Evolutionary conservation across 352 stramenopile genomes (phyloP), one percentile per base, ranked within the genome.

Genomic region (Phytophthora cactorum): DNA sequence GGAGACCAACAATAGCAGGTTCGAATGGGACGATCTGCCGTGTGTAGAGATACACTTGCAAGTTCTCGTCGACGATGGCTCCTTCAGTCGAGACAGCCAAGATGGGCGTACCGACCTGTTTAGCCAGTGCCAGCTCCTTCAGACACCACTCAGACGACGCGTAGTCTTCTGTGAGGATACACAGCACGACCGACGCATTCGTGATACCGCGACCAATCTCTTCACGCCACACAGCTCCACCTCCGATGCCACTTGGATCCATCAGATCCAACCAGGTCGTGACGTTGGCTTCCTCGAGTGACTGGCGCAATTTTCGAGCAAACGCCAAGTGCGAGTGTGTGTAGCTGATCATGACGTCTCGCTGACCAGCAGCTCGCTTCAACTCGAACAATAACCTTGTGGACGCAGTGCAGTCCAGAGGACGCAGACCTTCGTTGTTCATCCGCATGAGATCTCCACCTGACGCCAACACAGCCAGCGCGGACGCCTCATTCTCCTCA

Each of bases 181-280:
- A 90, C 5, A 92, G 63, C 5, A 92, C 82, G 9, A 89, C 57
- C 6, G 74, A 79, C 3, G 84, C 84, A 29, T 90, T 84, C 22
- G 79, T 87, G 63, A 92, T 90, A 0, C 84, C 82, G 3, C 81
- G 58, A 2, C 79, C 82, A 47, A 92, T 92, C 55, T 92, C 82
- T 46, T 91, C 82, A 10, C 84, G 78, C 84, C 84, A 92, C 11
- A 92, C 80, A 1, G 80, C 49, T 11, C 84, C 84, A 5, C 84
- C 84, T 17, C 84, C 84, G 43, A 92, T 92, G 2, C 84, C 84
- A 14, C 81, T 90, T 15, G 82, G 82, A 41, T 92, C 84, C 84
- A 92, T 92, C 36, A 92, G 62, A 45, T 92, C 84, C 10, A 92
- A 68, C 84, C 84, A 92, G 27, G 82, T 91, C 22, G 82, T 92